These are phyloP conservation scores for Medicago ruthenica DNA, from an alignment of 306 rosid species.

Conservation along the genomic window DNA sequence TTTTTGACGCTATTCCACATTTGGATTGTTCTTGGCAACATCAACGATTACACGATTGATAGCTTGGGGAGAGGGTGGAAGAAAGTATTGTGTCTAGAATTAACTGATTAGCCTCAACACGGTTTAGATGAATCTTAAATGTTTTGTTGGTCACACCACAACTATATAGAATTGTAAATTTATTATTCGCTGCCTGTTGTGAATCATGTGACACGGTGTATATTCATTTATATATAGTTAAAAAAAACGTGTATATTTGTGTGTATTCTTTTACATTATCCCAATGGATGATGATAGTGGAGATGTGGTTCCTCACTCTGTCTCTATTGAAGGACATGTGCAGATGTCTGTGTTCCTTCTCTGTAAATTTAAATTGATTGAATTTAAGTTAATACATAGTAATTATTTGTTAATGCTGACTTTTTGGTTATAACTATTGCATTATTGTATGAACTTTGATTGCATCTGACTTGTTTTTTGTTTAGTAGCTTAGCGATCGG, in stretches of 20 bases:
- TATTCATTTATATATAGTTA: not conserved
- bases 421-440: too few species aligned
- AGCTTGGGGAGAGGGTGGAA: slow-evolving; percentile 21
- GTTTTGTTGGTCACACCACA: slow-evolving; percentile 40
- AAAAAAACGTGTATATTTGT: not conserved
- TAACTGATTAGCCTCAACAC: slow-evolving; percentile 34
- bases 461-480: too few species aligned
- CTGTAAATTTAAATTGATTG: not conserved
- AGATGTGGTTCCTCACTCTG: not conserved
- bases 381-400: too few species aligned
- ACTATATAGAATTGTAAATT: slow-evolving; percentile 32
- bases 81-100: slow-evolving; percentile 38
- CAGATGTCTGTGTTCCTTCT: too few species aligned
- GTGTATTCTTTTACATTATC: slow-evolving; percentile 7
- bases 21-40: slow-evolving; percentile 38
- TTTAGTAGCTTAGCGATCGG: too few species aligned
- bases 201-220: slow-evolving; percentile 33
- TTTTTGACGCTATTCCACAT: slow-evolving; percentile 39
- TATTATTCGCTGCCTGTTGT: not conserved
- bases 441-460: too few species aligned
- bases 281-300: not conserved
- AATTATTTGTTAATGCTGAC: too few species aligned
- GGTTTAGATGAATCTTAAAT: slow-evolving; percentile 24
- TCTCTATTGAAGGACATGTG: too few species aligned
- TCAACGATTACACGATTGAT: slow-evolving; percentile 32